Evolutionary conservation across 148 eudicot genomes (phyloP), one percentile per base, ranked within the genome.

Genomic region (Fagopyrum homotropicum): DNA sequence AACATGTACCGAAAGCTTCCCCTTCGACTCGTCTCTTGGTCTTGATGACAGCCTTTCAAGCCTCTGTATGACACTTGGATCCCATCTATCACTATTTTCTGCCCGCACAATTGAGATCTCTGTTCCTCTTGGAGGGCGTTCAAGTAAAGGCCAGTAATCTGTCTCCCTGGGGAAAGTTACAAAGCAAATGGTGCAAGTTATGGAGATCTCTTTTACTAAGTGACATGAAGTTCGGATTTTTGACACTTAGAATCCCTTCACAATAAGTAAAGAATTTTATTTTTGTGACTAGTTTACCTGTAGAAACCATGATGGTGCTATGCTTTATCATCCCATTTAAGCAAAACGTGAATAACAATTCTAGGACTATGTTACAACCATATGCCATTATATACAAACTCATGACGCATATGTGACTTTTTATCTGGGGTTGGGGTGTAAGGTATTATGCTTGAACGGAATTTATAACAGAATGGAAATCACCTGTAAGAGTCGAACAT

Each of bases 81-180:
- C 88, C 99, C 99, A 96, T 45, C 98, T 86, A 78, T 96, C 99
- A 69, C 99, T 96, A 76, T 92, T 90, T 82, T 96, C 99, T 2
- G 99, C 99, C 43, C 80, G 90, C 60, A 96, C 94, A 50, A 92
- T 84, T 4, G 79, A 72, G 71, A 96, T 87, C 73, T 96, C 93
- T 77, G 78, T 85, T 59, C 86, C 93, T 75, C 79, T 85, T 4
- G 99, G 98, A 63, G 95, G 85, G 77, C 85, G 73, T 84, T 89
- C 98, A 22, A 95, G 82, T 69, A 95, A 79, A 77, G 85, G 74
- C 94, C 89, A 89, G 76, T 90, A 96, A 82, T 96, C 97, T 35
- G 69, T 89, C 81, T 89, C 94, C 85, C 99, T 95, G 79, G 14
- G 48, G 4, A 63, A 12, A 66, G 14, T 40, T 12, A 40, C 69